Evolutionary conservation across 2,329 filamentous ascomycete genomes (phyloP).

Genomic region (Xylaria sp.): DNA sequence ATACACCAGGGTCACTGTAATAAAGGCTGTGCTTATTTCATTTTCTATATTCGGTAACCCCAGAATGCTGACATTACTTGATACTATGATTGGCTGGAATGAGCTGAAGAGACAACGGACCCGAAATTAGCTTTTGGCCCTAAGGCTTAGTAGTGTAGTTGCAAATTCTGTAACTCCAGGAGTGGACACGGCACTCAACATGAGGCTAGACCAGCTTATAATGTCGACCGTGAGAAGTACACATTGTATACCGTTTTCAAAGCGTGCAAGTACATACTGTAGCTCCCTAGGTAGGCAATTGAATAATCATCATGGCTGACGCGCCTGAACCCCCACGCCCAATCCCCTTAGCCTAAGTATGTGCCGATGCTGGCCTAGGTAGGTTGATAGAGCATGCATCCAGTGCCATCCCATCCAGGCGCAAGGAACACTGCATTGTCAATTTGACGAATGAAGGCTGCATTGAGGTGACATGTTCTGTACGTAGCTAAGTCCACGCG

Average conservation of each 20-base stretch:
- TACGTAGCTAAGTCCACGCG: neutral
- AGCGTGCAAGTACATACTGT: neutral
- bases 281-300: neutral
- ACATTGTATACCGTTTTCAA: neutral
- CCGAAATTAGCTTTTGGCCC: neutral
- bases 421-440: neutral
- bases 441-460: neutral
- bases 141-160: too few relatives aligned
- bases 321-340: neutral
- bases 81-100: slow-evolving; percentile 8
- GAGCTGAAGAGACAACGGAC: too few relatives aligned
- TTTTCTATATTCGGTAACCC: slow-evolving; percentile 17
- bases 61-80: slow-evolving; percentile 1
- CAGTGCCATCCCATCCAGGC: neutral
- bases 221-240: too few relatives aligned
- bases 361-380: neutral
- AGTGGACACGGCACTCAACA: neutral
- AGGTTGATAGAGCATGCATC: neutral
- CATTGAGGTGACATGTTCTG: neutral
- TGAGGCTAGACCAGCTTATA: neutral
- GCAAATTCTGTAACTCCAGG: too few relatives aligned
- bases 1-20: too few relatives aligned
- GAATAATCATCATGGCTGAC: neutral
- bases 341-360: neutral
- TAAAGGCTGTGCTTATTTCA: slow-evolving; percentile 10